These are phyloP conservation scores for Luvunga scandens DNA, from an alignment of 345 rosid species.

Conservation along the genomic window DNA sequence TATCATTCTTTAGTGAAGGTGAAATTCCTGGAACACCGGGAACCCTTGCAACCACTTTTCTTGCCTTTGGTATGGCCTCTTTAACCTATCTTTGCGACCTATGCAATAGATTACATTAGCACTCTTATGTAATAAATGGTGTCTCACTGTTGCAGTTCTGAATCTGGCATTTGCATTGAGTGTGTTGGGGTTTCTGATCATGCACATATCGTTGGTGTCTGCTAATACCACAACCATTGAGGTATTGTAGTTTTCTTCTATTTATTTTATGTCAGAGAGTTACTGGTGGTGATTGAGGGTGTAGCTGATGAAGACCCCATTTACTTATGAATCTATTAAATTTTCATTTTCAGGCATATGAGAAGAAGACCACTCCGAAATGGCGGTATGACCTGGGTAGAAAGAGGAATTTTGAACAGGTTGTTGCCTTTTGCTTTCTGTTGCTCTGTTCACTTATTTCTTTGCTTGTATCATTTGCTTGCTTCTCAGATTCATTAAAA, in stretches of 20 bases:
- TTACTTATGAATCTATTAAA: conserved; percentile 9
- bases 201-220: conserved; percentile 85
- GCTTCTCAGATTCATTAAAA: not conserved
- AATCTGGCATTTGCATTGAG: conserved; percentile 95
- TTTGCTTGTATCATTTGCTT: not conserved
- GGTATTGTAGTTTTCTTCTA: conserved; percentile 39
- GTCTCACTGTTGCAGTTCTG: conserved; percentile 56
- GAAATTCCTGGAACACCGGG: conserved; percentile 96
- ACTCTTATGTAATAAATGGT: not conserved
- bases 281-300: not conserved
- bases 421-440: conserved; percentile 18
- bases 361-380: conserved; percentile 82
- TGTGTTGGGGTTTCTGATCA: conserved; percentile 86
- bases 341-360: conserved; percentile 72
- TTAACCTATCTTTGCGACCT: not conserved
- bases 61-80: conserved; percentile 71
- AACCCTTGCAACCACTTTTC: conserved; percentile 93
- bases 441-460: conserved; percentile 1
- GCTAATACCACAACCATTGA: conserved; percentile 95
- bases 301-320: not conserved
- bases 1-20: conserved; percentile 87
- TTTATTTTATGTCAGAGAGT: not conserved
- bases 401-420: conserved; percentile 92
- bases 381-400: conserved; percentile 97
- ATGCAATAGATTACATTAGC: not conserved